Evolutionary conservation across 441 rosid genomes (phyloP).

Genomic region (Sinapis alba): DNA sequence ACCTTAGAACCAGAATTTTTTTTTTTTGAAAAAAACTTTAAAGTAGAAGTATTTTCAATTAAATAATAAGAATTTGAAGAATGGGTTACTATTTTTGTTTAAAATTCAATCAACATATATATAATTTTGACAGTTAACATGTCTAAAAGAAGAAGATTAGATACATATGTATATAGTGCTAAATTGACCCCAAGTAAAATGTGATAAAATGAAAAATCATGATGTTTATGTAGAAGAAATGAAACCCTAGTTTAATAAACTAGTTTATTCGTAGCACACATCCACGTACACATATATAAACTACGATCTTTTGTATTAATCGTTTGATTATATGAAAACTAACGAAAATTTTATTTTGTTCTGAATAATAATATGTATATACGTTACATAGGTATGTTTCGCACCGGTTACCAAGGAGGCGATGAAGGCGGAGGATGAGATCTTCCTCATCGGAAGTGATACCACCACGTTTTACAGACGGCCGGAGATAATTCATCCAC

Average conservation of each 20-base stretch:
- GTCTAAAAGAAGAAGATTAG: background rate
- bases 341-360: too few relatives aligned
- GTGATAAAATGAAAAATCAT: background rate
- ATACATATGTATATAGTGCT: background rate
- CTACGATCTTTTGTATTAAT: background rate
- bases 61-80: background rate
- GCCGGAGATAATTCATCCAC: conserved; percentile 83
- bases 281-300: background rate
- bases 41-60: background rate
- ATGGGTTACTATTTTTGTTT: background rate
- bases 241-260: conserved; percentile 17
- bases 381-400: background rate
- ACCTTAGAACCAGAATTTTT: background rate
- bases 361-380: background rate
- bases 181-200: background rate
- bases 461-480: conserved; percentile 66
- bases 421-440: conserved; percentile 81
- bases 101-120: background rate
- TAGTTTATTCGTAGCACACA: background rate
- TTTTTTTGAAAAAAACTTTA: too few relatives aligned
- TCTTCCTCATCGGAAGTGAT: conserved; percentile 78
- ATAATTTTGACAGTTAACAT: background rate
- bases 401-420: conserved; percentile 79
- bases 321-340: background rate
- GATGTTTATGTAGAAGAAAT: background rate